A percentile compares a stretch with the other conserved stretches of the same genome.
Evolutionary conservation across 495 filamentous ascomycete species (phyloP).

Genomic region (Chaetomium fimeti): DNA sequence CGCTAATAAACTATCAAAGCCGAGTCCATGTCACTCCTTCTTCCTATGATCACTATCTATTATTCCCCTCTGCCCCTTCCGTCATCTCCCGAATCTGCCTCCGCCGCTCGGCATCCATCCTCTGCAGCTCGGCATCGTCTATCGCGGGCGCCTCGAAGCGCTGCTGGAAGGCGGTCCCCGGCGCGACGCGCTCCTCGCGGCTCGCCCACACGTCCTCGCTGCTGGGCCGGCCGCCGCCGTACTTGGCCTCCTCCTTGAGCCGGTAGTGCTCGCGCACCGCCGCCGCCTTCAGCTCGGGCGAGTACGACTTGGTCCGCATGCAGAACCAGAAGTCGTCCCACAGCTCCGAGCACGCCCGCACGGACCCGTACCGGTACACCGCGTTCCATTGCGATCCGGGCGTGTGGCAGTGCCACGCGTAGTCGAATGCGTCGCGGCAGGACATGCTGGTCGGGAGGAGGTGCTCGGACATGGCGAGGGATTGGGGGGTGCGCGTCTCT

Average conservation of each 20-base stretch:
- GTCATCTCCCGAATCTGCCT: constrained; percentile 36
- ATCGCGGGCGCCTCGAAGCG: constrained; percentile 53
- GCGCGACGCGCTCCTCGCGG: constrained; percentile 51
- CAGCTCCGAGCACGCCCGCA: constrained; percentile 71
- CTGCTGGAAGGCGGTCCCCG: constrained; percentile 45
- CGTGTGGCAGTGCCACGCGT: constrained; percentile 92
- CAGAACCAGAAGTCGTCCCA: constrained; percentile 95
- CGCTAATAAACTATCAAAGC: not conserved
- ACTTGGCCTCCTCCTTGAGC: constrained; percentile 66
- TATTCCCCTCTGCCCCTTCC: constrained; percentile 16
- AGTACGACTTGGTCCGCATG: constrained; percentile 70
- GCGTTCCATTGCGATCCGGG: constrained; percentile 78
- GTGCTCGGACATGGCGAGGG: constrained; percentile 50
- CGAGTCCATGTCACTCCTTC: not conserved
- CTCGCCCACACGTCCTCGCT: constrained; percentile 92
- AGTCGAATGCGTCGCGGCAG: constrained; percentile 87
- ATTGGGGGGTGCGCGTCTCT: constrained; percentile 28
- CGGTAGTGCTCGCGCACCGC: constrained; percentile 69
- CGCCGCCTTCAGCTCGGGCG: constrained; percentile 50
- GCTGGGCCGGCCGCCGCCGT: constrained; percentile 62
- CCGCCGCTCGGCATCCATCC: constrained; percentile 53
- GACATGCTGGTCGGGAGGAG: constrained; percentile 78
- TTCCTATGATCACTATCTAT: not conserved
- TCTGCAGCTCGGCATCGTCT: constrained; percentile 60
- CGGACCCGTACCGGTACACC: constrained; percentile 77